Evolutionary conservation across 306 rosid species (phyloP), one percentile per base, ranked within the genome.

Genomic region (Comarum palustre): DNA sequence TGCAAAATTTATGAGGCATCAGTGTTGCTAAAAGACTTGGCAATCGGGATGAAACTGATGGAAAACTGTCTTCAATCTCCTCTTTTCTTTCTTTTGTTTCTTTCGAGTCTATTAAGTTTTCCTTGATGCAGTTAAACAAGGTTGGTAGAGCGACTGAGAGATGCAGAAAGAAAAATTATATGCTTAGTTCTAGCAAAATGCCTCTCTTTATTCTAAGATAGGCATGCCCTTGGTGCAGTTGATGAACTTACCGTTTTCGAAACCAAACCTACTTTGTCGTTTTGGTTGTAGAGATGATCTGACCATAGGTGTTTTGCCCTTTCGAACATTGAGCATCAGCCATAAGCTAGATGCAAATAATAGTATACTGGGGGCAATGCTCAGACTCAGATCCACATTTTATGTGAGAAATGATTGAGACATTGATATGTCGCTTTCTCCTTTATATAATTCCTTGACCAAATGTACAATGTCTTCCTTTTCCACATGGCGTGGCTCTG

Each of bases 371-470:
- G 42, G 43, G 45, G 39, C 60, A 54, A 59, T 29, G 41, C 19
- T 32, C 67, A 62, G 45, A 62, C 67, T 34, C 67, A 32, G 67
- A 62, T 62, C 67, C 67, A 62, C 67, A 62, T 62, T 62, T 10
- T 64, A 3, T 39, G 50, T 38, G 69, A 64, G 69, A 64, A 64
- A 64, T 64, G 48, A 64, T 64, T 64, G 69, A 10, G 27, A 38
- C 48, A 38, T 64, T 19, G 69, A 64, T 39, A 12, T 10, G 69
- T 64, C 48, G 8, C 31, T 64, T 20, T 64, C 69, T 39, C 32
- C 50, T 38, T 64, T 39, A 9, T 20, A 19, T 64, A 36, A 36
- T 64, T 64, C 48, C 14, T 64, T 64, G 69, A 64, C 29, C 50
- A 64, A 20, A 64, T 39, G 47, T 34, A n/a, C 69, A 64, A n/a